These are phyloP conservation scores for Ambrosia hybrid DNA, from an alignment of 140 eudicot genomes.

Conservation along the genomic window DNA sequence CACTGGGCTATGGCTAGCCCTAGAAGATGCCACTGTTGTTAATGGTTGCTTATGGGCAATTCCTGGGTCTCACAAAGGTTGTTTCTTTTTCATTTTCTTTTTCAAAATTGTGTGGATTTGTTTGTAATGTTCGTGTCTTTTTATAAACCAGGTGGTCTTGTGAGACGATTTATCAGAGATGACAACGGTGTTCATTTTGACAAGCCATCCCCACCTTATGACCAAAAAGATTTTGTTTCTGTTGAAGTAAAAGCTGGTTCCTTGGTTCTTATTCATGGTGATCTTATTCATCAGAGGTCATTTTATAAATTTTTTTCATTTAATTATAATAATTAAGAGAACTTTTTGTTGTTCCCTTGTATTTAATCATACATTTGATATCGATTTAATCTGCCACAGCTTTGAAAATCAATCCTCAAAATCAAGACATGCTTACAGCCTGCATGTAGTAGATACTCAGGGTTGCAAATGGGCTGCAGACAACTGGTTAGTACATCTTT, in stretches of 20 bases:
- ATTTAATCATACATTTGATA: background rate
- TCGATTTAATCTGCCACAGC: slow-evolving; percentile 37
- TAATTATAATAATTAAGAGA: background rate
- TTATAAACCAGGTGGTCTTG: slow-evolving; percentile 66
- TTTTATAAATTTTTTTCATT: slow-evolving; percentile 1
- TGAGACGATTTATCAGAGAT: slow-evolving; percentile 85
- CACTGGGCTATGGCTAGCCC: slow-evolving; percentile 97
- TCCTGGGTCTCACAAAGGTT: slow-evolving; percentile 97
- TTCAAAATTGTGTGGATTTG: background rate
- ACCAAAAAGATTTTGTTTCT: slow-evolving; percentile 82
- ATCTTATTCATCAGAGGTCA: slow-evolving; percentile 97
- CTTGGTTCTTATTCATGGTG: slow-evolving; percentile 89
- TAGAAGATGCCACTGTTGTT: slow-evolving; percentile 81
- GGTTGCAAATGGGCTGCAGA: slow-evolving; percentile 91
- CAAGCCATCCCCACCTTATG: slow-evolving; percentile 71
- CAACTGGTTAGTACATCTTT: slow-evolving; percentile 63
- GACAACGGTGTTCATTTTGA: slow-evolving; percentile 86
- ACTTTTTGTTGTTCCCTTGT: background rate
- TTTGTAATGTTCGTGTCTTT: background rate
- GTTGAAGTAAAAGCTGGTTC: slow-evolving; percentile 96
- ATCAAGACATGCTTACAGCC: slow-evolving; percentile 96
- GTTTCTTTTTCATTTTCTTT: background rate
- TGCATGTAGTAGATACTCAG: slow-evolving; percentile 87
- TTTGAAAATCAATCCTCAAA: slow-evolving; percentile 85
- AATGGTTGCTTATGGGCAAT: slow-evolving; percentile 99